These are phyloP conservation scores for Leucocoprinus birnbaumii DNA, from an alignment of 768 basidiomycete genomes.

Conservation along the genomic window DNA sequence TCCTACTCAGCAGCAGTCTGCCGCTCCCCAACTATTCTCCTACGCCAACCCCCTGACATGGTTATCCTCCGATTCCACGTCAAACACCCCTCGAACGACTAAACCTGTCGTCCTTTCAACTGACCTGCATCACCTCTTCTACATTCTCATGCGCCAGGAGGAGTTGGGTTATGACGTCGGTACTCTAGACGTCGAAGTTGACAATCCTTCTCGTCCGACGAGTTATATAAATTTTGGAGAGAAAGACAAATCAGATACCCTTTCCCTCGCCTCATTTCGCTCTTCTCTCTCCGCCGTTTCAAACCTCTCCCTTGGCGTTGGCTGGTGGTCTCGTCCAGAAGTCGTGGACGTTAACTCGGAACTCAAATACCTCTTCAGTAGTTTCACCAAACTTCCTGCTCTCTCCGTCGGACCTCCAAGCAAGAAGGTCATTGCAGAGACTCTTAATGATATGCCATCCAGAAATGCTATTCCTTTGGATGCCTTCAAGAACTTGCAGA, in stretches of 20 bases:
- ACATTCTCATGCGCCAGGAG: constrained; percentile 84
- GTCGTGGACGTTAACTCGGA: constrained; percentile 64
- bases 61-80: constrained; percentile 40
- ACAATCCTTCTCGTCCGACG: constrained; percentile 73
- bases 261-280: constrained; percentile 71
- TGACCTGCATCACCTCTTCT: constrained; percentile 84
- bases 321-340: constrained; percentile 69
- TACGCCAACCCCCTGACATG: constrained; percentile 62
- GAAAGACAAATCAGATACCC: constrained; percentile 66
- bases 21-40: constrained; percentile 27
- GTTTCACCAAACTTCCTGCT: constrained; percentile 88
- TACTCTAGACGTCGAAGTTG: constrained; percentile 73
- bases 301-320: constrained; percentile 63
- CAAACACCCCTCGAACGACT: constrained; percentile 27
- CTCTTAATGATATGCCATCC: constrained; percentile 64
- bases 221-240: constrained; percentile 60
- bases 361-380: constrained; percentile 84
- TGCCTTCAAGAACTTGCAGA: constrained; percentile 81
- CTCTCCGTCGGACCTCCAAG: constrained; percentile 65
- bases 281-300: constrained; percentile 79
- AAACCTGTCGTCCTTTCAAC: constrained; percentile 66
- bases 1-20: constrained; percentile 24
- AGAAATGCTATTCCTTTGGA: constrained; percentile 79
- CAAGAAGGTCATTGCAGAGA: constrained; percentile 63
- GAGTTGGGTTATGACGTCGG: constrained; percentile 76